phyloP scores from a whole-genome alignment of 345 rosid species.

The Hibiscus tridactylites region DNA sequence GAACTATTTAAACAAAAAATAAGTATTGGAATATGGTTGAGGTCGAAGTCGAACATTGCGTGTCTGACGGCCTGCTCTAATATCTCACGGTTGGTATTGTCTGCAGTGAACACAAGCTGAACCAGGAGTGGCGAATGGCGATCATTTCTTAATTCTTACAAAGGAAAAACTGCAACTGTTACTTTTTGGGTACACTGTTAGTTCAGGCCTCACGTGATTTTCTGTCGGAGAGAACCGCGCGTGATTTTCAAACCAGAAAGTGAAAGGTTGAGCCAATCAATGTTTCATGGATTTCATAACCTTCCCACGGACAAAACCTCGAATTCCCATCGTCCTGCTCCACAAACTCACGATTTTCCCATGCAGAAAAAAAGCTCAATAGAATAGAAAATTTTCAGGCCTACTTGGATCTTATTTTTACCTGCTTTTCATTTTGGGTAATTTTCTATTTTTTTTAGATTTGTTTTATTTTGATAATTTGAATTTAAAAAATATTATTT shows the following conservation, averaged over 20 bases:
- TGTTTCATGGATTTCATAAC: constrained; percentile 12
- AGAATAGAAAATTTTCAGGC: neutral
- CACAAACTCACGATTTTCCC: constrained; percentile 2
- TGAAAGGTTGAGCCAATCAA: constrained; percentile 3
- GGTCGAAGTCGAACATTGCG: neutral
- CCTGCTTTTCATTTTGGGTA: neutral
- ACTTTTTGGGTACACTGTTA: neutral
- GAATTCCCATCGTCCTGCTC: neutral
- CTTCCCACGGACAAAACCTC: constrained; percentile 5
- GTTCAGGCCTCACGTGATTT: constrained; percentile 8
- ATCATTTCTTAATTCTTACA: neutral
- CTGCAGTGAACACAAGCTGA: neutral
- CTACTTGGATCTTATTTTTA: neutral
- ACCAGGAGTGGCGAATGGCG: neutral
- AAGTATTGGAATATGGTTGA: neutral
- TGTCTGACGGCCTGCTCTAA: neutral
- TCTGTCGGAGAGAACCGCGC: neutral
- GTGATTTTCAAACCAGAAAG: constrained; percentile 5
- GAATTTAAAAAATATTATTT: too few relatives aligned
- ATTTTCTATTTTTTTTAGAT: too few relatives aligned
- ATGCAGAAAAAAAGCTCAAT: constrained; percentile 2
- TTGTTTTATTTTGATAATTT: too few relatives aligned
- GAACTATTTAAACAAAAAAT: neutral
- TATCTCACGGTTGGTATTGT: constrained; percentile 3
- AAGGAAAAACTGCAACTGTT: neutral